phyloP scores from a whole-genome alignment of 2,329 filamentous ascomycete genomes.

The Colletotrichum sp. region DNA sequence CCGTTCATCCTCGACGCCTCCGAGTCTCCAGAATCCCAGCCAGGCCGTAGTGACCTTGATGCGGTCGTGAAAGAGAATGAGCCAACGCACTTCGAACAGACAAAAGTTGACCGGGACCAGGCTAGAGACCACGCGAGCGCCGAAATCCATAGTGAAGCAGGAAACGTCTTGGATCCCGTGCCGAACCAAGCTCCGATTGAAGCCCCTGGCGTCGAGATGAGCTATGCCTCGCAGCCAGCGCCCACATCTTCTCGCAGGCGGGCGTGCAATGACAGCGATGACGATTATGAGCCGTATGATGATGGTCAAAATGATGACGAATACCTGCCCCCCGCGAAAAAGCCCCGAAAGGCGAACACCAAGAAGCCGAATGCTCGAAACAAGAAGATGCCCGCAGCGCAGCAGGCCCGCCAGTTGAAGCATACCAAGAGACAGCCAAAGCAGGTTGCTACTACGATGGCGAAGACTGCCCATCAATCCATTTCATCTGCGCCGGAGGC shows the following conservation, averaged over 20 bases:
- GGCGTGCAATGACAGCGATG: neutral
- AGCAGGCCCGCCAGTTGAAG: neutral
- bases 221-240: neutral
- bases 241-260: neutral
- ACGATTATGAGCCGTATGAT: neutral
- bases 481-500: neutral
- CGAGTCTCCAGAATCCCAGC: neutral
- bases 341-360: neutral
- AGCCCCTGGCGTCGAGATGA: neutral
- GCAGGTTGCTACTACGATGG: neutral
- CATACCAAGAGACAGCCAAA: neutral
- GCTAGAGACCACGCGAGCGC: neutral
- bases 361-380: neutral
- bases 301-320: constrained; percentile 4
- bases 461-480: neutral
- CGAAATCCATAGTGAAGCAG: neutral
- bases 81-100: neutral
- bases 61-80: neutral
- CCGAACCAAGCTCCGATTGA: neutral
- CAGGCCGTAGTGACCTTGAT: neutral
- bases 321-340: neutral
- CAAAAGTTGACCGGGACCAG: neutral
- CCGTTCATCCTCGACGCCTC: neutral
- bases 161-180: neutral
- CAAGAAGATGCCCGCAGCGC: neutral